Conservation (phyloP, 192 early-diverging fungal genomes). For the Globomyces pollinis-pini region DNA sequence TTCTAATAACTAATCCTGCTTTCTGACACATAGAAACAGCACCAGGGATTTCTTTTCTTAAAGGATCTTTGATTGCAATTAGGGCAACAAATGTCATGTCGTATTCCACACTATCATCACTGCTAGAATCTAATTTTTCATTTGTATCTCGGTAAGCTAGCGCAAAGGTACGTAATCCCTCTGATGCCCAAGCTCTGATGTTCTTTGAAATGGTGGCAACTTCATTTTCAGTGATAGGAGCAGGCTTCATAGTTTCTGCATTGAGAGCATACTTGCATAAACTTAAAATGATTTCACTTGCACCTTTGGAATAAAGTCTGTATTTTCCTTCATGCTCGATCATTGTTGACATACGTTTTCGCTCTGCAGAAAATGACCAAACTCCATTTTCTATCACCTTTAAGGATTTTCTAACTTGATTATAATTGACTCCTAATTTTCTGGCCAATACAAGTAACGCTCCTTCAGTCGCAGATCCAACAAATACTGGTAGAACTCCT, state of each 20-base stretch:
- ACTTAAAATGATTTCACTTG: constrained; percentile 46
- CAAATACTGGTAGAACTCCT: constrained; percentile 32
- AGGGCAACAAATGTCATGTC: constrained; percentile 45
- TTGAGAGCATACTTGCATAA: constrained; percentile 46
- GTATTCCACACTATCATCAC: constrained; percentile 38
- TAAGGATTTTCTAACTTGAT: constrained; percentile 22
- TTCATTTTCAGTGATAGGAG: constrained; percentile 19
- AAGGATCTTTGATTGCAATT: constrained; percentile 53
- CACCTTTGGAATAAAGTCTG: constrained; percentile 49
- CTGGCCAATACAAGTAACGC: constrained; percentile 40
- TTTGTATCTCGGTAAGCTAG: constrained; percentile 46
- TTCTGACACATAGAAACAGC: constrained; percentile 45
- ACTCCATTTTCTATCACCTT: constrained; percentile 43
- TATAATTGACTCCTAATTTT: constrained; percentile 42
- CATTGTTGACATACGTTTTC: constrained; percentile 51
- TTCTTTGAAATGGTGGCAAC: constrained; percentile 23
- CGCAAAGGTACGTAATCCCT: constrained; percentile 47
- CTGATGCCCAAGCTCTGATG: constrained; percentile 50
- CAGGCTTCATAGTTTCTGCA: constrained; percentile 12
- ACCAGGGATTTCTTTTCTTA: constrained; percentile 48
- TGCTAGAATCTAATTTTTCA: constrained; percentile 20
- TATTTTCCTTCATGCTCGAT: constrained; percentile 20
- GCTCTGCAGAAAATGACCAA: constrained; percentile 49
- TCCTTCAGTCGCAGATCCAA: constrained; percentile 53
- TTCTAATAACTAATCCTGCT: constrained; percentile 45